Evolutionary conservation across 139 green algal species (phyloP).

Genomic region (Picochlorum sp.): DNA sequence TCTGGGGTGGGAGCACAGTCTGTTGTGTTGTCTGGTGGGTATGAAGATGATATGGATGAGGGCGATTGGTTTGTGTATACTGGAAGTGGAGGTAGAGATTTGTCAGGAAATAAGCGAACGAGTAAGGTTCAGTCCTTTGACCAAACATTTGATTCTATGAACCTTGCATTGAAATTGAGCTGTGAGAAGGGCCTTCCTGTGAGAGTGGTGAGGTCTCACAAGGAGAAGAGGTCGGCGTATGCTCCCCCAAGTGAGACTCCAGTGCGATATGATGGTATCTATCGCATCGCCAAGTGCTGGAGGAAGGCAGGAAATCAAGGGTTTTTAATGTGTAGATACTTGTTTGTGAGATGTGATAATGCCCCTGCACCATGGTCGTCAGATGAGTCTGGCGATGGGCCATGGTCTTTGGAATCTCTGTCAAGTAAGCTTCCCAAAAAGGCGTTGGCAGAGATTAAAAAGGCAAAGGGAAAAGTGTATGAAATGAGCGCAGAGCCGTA

Average conservation of each 20-base stretch:
- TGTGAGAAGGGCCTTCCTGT: conserved; percentile 81
- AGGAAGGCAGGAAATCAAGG: conserved; percentile 65
- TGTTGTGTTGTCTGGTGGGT: conserved; percentile 69
- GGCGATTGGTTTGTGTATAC: conserved; percentile 97
- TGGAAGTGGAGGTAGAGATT: conserved; percentile 76
- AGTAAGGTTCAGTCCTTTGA: conserved; percentile 80
- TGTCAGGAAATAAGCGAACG: conserved; percentile 93
- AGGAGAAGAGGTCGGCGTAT: conserved; percentile 89
- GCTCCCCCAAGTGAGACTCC: conserved; percentile 60
- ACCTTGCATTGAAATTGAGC: conserved; percentile 77
- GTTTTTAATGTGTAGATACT: conserved; percentile 81
- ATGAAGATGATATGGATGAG: conserved; percentile 88
- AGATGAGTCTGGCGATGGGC: conserved; percentile 21
- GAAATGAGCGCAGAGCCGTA: conserved; percentile 53
- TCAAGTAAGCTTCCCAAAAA: conserved; percentile 40
- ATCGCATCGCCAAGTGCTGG: conserved; percentile 86
- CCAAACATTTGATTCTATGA: conserved; percentile 82
- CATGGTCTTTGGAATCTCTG: background rate
- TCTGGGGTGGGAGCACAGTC: conserved; percentile 64
- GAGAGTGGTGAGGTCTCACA: conserved; percentile 78
- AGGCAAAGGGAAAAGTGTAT: conserved; percentile 44
- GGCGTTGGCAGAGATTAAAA: conserved; percentile 58
- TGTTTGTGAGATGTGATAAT: conserved; percentile 93
- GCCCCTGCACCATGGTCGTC: conserved; percentile 77
- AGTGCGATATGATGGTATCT: conserved; percentile 91